Evolutionary conservation across 2,329 filamentous ascomycete species (phyloP).

Genomic region (Lecanicillium sp.): DNA sequence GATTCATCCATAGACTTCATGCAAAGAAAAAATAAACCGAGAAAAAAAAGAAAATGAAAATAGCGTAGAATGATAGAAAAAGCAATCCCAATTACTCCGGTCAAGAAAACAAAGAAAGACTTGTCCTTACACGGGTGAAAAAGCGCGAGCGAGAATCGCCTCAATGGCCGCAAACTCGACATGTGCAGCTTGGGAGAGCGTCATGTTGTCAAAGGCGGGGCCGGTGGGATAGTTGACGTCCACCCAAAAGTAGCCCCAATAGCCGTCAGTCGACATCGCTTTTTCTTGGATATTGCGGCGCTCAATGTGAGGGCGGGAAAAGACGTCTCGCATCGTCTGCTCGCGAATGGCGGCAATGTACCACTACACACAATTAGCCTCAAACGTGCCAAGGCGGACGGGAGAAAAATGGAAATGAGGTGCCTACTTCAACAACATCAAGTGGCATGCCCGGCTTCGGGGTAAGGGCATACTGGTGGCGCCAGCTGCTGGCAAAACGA

Average conservation of each 20-base stretch:
- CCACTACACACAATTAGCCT: constrained; percentile 34
- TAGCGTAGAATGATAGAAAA: background rate
- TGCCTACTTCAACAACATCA: constrained; percentile 51
- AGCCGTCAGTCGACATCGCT: constrained; percentile 30
- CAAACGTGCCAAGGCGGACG: background rate
- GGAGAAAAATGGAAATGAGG: background rate
- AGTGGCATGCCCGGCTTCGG: constrained; percentile 42
- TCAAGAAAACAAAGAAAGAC: background rate
- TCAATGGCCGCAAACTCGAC: constrained; percentile 46
- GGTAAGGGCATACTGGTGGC: constrained; percentile 45
- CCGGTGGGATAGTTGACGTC: constrained; percentile 39
- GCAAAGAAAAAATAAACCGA: constrained; percentile 1
- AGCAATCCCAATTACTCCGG: background rate
- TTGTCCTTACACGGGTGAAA: constrained; percentile 21
- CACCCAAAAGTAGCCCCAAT: constrained; percentile 49
- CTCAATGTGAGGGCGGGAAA: constrained; percentile 35
- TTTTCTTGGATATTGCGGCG: constrained; percentile 32
- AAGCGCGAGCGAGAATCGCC: constrained; percentile 39
- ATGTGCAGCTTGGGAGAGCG: constrained; percentile 39
- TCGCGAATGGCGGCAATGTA: constrained; percentile 52
- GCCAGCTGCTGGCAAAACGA: constrained; percentile 42
- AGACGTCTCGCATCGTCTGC: constrained; percentile 39
- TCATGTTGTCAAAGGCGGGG: constrained; percentile 40
- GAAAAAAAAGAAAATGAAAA: background rate
- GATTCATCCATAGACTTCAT: too few relatives aligned